A percentile compares a stretch with the other conserved stretches of the same genome.
phyloP scores from a whole-genome alignment of 441 rosid genomes.

The Caryocar brasiliense region DNA sequence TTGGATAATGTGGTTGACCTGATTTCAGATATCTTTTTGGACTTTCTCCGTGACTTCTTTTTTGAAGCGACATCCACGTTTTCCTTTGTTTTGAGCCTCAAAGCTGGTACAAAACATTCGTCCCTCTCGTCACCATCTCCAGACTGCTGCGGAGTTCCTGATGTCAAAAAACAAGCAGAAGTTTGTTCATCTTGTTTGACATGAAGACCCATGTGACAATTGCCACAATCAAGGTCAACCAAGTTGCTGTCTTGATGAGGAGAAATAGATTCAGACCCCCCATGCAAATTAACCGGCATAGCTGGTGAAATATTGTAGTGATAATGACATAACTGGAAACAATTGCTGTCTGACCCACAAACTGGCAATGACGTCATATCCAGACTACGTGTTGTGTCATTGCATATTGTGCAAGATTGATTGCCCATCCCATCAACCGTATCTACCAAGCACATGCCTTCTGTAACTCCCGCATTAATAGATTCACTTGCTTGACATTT shows the following conservation, averaged over 20 bases:
- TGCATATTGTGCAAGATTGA: conserved; percentile 14
- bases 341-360: conserved; percentile 21
- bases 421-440: conserved; percentile 14
- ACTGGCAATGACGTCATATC: conserved; percentile 13
- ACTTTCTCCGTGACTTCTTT: conserved; percentile 57
- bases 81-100: conserved; percentile 22
- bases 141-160: conserved; percentile 17
- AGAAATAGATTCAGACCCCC: conserved; percentile 23
- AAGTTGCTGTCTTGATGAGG: conserved; percentile 29
- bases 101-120: conserved; percentile 28
- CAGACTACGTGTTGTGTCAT: conserved; percentile 6
- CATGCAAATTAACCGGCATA: conserved; percentile 17
- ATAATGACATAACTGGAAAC: conserved; percentile 16
- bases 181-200: conserved; percentile 1
- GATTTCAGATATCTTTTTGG: conserved; percentile 62
- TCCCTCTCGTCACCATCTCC: conserved; percentile 27
- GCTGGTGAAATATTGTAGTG: conserved; percentile 9
- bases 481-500: conserved; percentile 19
- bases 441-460: conserved; percentile 13
- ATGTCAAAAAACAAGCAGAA: conserved; percentile 7
- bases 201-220: conserved; percentile 12
- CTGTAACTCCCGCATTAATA: conserved; percentile 16
- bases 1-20: conserved; percentile 28
- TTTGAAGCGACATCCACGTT: conserved; percentile 16
- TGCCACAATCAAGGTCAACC: conserved; percentile 16